These are phyloP conservation scores for Diaporthe aspalathi DNA, from an alignment of 2,329 filamentous ascomycete species.

Conservation along the genomic window DNA sequence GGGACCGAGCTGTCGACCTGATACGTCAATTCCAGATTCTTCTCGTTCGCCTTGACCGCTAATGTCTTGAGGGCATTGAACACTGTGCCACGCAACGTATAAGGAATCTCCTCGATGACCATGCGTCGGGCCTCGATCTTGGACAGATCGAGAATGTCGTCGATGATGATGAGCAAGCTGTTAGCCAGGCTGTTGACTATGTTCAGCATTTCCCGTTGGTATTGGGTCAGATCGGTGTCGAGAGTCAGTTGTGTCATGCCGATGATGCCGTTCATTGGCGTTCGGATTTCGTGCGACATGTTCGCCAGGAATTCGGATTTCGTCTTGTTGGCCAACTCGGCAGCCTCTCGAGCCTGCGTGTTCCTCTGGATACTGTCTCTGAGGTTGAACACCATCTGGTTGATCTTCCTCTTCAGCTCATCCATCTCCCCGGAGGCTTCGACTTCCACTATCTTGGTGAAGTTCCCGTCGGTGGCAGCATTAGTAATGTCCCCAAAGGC, in stretches of 20 bases:
- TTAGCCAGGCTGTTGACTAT: slow-evolving; percentile 98
- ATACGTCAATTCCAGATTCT: slow-evolving; percentile 91
- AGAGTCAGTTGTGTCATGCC: slow-evolving; percentile 97
- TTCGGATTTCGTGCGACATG: slow-evolving; percentile 98
- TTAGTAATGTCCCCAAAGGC: slow-evolving; percentile 99
- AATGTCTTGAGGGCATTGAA: slow-evolving; percentile 98
- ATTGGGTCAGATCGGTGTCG: slow-evolving; percentile 93
- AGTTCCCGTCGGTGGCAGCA: slow-evolving; percentile 94
- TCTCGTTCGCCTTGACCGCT: slow-evolving; percentile 97
- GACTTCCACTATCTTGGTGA: slow-evolving; percentile 95
- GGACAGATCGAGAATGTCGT: slow-evolving; percentile 80
- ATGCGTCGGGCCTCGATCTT: slow-evolving; percentile 96
- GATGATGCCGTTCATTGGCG: slow-evolving; percentile 97
- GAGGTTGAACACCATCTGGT: slow-evolving; percentile 97
- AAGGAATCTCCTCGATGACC: slow-evolving; percentile 98
- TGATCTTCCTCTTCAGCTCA: slow-evolving; percentile 98
- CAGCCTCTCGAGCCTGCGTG: slow-evolving; percentile 93
- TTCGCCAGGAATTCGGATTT: slow-evolving; percentile 99
- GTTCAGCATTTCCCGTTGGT: slow-evolving; percentile 98
- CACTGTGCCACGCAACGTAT: slow-evolving; percentile 91
- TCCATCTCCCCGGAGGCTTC: slow-evolving; percentile 99
- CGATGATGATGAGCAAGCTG: slow-evolving; percentile 95
- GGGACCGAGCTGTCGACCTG: slow-evolving; percentile 93
- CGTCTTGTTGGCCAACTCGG: slow-evolving; percentile 96
- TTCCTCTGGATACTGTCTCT: slow-evolving; percentile 97